Evolutionary conservation across 306 rosid genomes (phyloP), one percentile per base, ranked within the genome.

Genomic region (Casuarina equisetifolia): DNA sequence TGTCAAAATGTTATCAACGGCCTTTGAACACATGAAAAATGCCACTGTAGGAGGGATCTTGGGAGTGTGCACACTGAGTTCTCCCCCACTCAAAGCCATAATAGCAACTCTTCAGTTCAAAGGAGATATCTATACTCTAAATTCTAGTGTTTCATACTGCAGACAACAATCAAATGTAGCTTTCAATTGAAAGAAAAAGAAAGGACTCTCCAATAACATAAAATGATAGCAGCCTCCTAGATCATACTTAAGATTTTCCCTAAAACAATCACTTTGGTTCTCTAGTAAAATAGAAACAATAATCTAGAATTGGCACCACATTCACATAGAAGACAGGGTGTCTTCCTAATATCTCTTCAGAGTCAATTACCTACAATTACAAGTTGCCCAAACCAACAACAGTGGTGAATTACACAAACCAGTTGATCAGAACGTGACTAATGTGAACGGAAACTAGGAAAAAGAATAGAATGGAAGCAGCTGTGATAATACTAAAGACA

Each of bases 1-100:
- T 73, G 85, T 84, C 81, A 84, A 90, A 89, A 85, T 80, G 82
- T 82, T 82, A 83, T 79, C 75, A 55, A 81, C 86, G 86, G 88
- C 80, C 78, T 83, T 79, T 78, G 76, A 78, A 82, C 35, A 62
- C 63, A 85, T 48, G 79, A 76, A 78, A 83, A 46, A 40, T 58
- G 68, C 80, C 83, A 77, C 82, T 73, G 69, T 57, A 80, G 87
- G 81, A 82, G 88, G 92, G 88, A 82, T 78, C 84, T 88, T 71
- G 75, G 73, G 82, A 84, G 88, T 84, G 54, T 70, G 69, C 36
- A 35, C 72, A 70, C 40, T 19, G 78, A 86, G 82, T 35, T 80
- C 81, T 82, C 78, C 73, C 85, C 80, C 81, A 84, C 74, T 86
- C 78, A 62, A 81, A 77, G 44, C 79, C 81, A 45, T 70, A 50